These are phyloP conservation scores for Calocera viscosa DNA, from an alignment of 768 basidiomycete genomes.

Conservation along the genomic window DNA sequence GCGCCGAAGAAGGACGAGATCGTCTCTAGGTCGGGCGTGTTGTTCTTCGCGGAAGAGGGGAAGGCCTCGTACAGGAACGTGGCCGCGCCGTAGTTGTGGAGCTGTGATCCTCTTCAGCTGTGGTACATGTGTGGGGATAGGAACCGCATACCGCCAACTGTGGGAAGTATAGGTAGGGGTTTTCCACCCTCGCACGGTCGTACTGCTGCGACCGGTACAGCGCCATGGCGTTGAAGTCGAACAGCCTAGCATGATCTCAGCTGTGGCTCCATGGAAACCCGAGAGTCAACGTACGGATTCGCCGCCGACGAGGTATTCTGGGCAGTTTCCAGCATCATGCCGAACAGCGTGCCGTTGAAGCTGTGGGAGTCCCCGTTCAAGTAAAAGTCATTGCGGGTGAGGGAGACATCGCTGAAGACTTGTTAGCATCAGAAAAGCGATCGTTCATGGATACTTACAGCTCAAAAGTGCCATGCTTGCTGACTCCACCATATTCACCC, in stretches of 20 bases:
- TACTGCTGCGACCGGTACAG: not conserved
- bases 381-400: conserved; percentile 14
- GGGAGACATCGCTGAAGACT: conserved; percentile 15
- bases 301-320: not conserved
- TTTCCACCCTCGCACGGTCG: conserved; percentile 13
- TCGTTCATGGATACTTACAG: not conserved
- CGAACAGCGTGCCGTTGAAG: not conserved
- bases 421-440: not conserved
- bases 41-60: conserved; percentile 8
- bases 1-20: conserved; percentile 9
- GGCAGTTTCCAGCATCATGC: not conserved
- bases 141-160: too few species aligned
- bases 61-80: conserved; percentile 10
- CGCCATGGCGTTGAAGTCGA: not conserved
- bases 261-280: too few species aligned
- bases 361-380: not conserved
- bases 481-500: not conserved
- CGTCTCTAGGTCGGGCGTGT: not conserved
- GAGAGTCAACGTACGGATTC: too few species aligned
- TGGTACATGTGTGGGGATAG: too few species aligned
- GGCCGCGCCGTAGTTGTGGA: conserved; percentile 3
- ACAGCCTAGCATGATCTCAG: too few species aligned
- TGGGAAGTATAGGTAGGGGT: conserved; percentile 14
- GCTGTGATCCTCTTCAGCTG: too few species aligned
- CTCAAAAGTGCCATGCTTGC: not conserved